Conservation (phyloP, 2,329 filamentous ascomycete species). For the Talaromyces sp. region DNA sequence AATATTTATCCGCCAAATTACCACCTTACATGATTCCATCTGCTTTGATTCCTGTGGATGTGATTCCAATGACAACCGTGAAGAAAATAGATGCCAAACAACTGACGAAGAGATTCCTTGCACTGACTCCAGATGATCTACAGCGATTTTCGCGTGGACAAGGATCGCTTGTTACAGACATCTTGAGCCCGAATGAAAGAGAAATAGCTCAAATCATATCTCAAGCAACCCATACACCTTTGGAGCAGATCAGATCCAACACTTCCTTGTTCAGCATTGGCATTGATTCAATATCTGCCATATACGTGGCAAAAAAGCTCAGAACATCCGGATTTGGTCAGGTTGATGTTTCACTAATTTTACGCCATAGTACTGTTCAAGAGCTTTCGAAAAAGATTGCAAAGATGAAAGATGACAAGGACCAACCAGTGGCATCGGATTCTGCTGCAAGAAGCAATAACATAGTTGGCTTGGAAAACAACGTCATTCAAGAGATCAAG, state of each 20-base stretch:
- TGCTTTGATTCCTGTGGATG: slow-evolving; percentile 63
- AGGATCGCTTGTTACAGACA: slow-evolving; percentile 26
- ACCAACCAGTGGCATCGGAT: not conserved
- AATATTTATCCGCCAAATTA: slow-evolving; percentile 51
- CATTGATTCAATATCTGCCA: slow-evolving; percentile 77
- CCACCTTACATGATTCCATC: slow-evolving; percentile 76
- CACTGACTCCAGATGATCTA: slow-evolving; percentile 45
- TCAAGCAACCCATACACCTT: slow-evolving; percentile 44
- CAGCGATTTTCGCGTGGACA: slow-evolving; percentile 30
- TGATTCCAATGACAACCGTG: slow-evolving; percentile 65
- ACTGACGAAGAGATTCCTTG: slow-evolving; percentile 48
- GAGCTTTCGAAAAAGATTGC: slow-evolving; percentile 46
- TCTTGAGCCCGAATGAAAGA: slow-evolving; percentile 54
- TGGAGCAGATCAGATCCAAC: slow-evolving; percentile 52
- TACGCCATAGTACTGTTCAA: slow-evolving; percentile 63
- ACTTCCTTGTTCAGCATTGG: slow-evolving; percentile 74
- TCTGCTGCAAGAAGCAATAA: slow-evolving; percentile 4
- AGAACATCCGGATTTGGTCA: slow-evolving; percentile 42
- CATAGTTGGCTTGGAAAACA: slow-evolving; percentile 18
- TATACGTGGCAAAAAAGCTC: slow-evolving; percentile 60
- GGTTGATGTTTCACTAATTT: slow-evolving; percentile 62
- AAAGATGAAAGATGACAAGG: not conserved
- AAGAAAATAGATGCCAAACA: slow-evolving; percentile 65
- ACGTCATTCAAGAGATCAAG: slow-evolving; percentile 28
- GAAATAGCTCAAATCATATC: slow-evolving; percentile 54